Conservation (phyloP, 495 filamentous ascomycete genomes). For the Glonium stellatum region DNA sequence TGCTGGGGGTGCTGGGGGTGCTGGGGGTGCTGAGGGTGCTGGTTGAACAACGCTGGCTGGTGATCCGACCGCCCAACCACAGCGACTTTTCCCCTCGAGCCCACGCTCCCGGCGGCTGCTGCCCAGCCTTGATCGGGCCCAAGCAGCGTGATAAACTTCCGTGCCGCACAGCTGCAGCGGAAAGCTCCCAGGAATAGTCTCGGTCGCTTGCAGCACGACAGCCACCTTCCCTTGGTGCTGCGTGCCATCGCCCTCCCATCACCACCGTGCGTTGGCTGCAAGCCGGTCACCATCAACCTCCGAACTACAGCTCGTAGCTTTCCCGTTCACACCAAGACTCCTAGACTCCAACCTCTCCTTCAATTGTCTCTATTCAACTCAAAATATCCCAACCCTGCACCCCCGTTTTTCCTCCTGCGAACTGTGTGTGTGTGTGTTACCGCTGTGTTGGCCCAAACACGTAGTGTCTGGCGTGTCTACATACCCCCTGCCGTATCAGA, state of each 20-base stretch:
- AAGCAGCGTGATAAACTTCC: conserved; percentile 2
- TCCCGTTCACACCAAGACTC: neutral
- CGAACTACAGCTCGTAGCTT: neutral
- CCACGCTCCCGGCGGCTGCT: neutral
- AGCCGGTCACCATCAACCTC: too few relatives aligned
- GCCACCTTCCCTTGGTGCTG: neutral
- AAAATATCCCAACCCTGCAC: neutral
- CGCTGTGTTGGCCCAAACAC: conserved; percentile 1
- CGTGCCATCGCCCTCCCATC: neutral
- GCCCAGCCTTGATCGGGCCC: conserved; percentile 2
- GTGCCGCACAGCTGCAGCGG: conserved; percentile 3
- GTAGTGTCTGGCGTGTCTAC: neutral
- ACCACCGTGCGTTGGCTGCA: neutral
- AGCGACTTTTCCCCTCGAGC: neutral
- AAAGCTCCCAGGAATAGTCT: neutral
- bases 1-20: too few relatives aligned
- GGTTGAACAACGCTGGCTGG: neutral
- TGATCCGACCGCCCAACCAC: neutral
- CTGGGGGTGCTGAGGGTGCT: neutral
- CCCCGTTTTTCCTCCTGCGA: neutral
- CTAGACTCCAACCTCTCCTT: neutral
- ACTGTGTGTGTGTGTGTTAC: neutral
- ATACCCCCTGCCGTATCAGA: conserved; percentile 2
- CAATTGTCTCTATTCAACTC: neutral
- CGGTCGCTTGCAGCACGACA: too few relatives aligned